Evolutionary conservation across 2,329 filamentous ascomycete species (phyloP).

Genomic region (Pseudogymnoascus sp.): DNA sequence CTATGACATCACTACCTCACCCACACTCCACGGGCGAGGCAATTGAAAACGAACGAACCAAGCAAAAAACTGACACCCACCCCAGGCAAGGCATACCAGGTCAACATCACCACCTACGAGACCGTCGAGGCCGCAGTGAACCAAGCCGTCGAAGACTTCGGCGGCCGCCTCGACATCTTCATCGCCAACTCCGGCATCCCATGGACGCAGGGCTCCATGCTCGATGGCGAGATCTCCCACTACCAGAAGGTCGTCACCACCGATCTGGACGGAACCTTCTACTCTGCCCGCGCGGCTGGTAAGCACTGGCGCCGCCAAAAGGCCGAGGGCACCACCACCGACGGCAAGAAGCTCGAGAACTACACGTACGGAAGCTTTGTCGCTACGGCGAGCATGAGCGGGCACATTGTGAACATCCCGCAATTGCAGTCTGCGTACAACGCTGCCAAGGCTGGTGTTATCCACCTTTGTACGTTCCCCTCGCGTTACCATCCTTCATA

Average conservation of each 20-base stretch:
- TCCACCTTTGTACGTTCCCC: conserved; percentile 45
- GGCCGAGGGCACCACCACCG: conserved; percentile 52
- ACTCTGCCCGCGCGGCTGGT: conserved; percentile 64
- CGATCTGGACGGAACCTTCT: conserved; percentile 70
- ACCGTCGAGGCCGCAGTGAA: conserved; percentile 43
- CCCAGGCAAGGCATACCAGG: conserved; percentile 51
- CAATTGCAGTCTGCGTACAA: conserved; percentile 69
- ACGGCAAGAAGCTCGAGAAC: conserved; percentile 52
- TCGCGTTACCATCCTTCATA: too few species aligned
- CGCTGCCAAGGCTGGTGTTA: conserved; percentile 58
- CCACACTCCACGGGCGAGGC: neutral
- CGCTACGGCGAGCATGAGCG: conserved; percentile 70
- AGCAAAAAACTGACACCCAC: conserved; percentile 7
- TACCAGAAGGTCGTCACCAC: conserved; percentile 61
- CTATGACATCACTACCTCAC: neutral
- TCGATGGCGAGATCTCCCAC: conserved; percentile 55
- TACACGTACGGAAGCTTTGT: conserved; percentile 63
- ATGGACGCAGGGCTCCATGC: conserved; percentile 60
- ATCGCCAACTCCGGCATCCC: conserved; percentile 71
- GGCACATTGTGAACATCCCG: conserved; percentile 68
- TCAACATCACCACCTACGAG: conserved; percentile 48
- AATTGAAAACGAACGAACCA: conserved; percentile 7
- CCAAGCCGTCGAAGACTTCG: conserved; percentile 55
- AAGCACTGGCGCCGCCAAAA: conserved; percentile 63
- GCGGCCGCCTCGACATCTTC: conserved; percentile 67